Conservation (phyloP, 192 early-diverging fungal genomes). For the Gaertneriomyces semiglobifer region DNA sequence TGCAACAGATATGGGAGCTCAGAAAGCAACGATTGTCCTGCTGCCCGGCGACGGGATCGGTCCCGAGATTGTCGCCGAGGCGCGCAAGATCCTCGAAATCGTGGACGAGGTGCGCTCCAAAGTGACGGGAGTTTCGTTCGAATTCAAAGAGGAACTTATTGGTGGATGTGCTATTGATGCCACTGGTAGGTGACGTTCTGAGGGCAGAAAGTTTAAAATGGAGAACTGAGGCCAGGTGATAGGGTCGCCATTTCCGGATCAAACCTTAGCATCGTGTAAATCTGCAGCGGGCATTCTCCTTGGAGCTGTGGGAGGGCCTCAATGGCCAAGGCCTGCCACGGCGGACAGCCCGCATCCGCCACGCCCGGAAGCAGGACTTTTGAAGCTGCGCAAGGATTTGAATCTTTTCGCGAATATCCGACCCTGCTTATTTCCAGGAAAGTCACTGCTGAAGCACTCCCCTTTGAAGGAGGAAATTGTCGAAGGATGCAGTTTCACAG, state of each 20-base stretch:
- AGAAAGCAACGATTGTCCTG: constrained; percentile 17
- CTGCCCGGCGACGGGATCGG: constrained; percentile 91
- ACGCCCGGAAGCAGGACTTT: constrained; percentile 90
- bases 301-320: constrained; percentile 97
- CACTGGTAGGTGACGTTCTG: constrained; percentile 51
- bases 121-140: constrained; percentile 57
- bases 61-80: constrained; percentile 91
- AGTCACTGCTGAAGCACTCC: constrained; percentile 73
- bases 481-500: constrained; percentile 84
- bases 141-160: constrained; percentile 78
- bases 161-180: constrained; percentile 91
- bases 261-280: constrained; percentile 77
- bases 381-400: constrained; percentile 87
- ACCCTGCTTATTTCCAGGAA: constrained; percentile 88
- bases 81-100: constrained; percentile 81
- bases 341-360: constrained; percentile 69
- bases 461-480: constrained; percentile 91
- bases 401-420: constrained; percentile 96
- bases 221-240: neutral
- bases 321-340: constrained; percentile 77
- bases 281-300: constrained; percentile 87
- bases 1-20: constrained; percentile 7
- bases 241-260: constrained; percentile 73
- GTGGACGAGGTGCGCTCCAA: constrained; percentile 63
- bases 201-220: neutral